Evolutionary conservation across 129 eudicot species (phyloP), one percentile per base, ranked within the genome.

Genomic region (Tagetes erecta): DNA sequence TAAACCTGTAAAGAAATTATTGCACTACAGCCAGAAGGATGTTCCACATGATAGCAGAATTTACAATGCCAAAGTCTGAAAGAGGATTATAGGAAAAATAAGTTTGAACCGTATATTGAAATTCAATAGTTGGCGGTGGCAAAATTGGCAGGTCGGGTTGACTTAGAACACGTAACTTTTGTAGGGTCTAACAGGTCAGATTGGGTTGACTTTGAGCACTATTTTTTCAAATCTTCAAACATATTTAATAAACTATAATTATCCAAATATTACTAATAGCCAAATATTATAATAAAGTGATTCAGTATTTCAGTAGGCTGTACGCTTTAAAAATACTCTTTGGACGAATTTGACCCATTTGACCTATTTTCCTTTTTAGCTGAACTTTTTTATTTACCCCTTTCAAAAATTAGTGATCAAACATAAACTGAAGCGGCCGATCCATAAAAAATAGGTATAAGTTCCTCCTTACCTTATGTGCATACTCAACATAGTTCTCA

Each of bases 401-500:
- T 11, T 34, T 34, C 20, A 60, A 6, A 20, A 8, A 3, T 35
- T 60, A 34, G 42, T 3, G 41, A 63, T 64, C 14, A n/a, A 57
- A 20, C 39, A 40, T 41, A 72, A 30, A 27, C n/a, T 5, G 3
- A 41, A 41, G 27, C 13, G 9, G 2, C 67, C 67, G 3, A 41
- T 41, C 38, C 40, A 56, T 42, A 40, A 41, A 56, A 31, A 41
- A 33, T 1, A 37, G 33, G 67, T 41, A 0, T 27, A 9, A 37
- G 2, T 37, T 27, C 14, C 4, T n/a, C 70, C 46, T 71, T 90
- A 94, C 98, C 98, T 94, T 94, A 72, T 90, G 98, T 44, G 97
- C 98, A 84, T 90, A 94, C 85, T 90, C 98, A 72, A 94, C 93
- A 63, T 94, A 94, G 78, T 94, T 94, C 83, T 94, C 98, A 83